These are phyloP conservation scores for Fusarium oxysporum DNA, from an alignment of 2,329 filamentous ascomycete genomes.

Conservation along the genomic window DNA sequence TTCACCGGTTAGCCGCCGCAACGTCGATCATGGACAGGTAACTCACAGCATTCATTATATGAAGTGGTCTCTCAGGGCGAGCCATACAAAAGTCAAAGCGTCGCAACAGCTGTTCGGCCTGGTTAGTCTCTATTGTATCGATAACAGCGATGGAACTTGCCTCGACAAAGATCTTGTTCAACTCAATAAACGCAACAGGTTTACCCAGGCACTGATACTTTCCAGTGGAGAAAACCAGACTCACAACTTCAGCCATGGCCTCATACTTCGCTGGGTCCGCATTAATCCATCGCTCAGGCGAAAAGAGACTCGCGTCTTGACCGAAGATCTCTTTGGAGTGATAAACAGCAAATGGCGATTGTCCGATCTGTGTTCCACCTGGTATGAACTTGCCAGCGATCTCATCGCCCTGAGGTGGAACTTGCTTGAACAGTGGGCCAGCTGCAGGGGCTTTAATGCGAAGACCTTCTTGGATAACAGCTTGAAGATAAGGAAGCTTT, in stretches of 20 bases:
- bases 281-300: constrained; percentile 55
- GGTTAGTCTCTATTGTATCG: not conserved
- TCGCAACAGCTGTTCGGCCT: constrained; percentile 13
- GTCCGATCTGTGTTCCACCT: constrained; percentile 47
- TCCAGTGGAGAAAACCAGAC: constrained; percentile 54
- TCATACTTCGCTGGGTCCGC: constrained; percentile 44
- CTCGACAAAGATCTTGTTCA: constrained; percentile 56
- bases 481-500: constrained; percentile 60
- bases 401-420: constrained; percentile 44
- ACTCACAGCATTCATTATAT: constrained; percentile 26
- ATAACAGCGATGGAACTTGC: constrained; percentile 40
- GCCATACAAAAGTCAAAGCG: constrained; percentile 27
- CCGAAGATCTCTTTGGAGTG: constrained; percentile 50
- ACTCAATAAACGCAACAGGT: constrained; percentile 52
- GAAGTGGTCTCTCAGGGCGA: constrained; percentile 11
- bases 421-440: constrained; percentile 51
- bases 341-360: constrained; percentile 49
- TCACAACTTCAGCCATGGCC: constrained; percentile 50
- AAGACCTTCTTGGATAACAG: constrained; percentile 62
- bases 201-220: constrained; percentile 55
- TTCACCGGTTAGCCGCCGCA: not conserved
- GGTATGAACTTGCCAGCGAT: constrained; percentile 55
- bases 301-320: constrained; percentile 48
- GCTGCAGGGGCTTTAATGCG: constrained; percentile 59
- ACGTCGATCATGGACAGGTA: not conserved